Evolutionary conservation across 495 filamentous ascomycete genomes (phyloP), one percentile per base, ranked within the genome.

Genomic region (Jackrogersella multiformis): DNA sequence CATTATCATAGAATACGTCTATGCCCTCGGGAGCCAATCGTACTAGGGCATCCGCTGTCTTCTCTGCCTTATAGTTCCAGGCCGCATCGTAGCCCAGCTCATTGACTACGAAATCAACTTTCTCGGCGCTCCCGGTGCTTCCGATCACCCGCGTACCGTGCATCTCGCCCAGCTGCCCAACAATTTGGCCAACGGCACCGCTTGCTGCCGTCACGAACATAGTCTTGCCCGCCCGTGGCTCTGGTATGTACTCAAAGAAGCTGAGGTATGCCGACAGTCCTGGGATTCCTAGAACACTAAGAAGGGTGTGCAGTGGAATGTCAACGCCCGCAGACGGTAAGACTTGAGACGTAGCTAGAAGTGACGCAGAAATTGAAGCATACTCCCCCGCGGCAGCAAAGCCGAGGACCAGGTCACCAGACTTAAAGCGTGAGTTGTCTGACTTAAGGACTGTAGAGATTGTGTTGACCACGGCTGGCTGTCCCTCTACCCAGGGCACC

Each of bases 1-100:
- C 92, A 62, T 93, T 94, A 73, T 94, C 92, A 69, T 87, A 95
- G 79, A 93, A 94, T 74, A 95, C 92, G 72, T 94, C 90, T 34
- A 95, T 81, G 7, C 90, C 90, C 35, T 92, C 71, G 0, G 90
- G 91, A 1, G 89, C 88, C 35, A 92, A 77, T 61, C 88, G 83
- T 56, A 76, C 73, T 59, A 94, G 76, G 0, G 90, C 91, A 45
- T 87, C 85, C 0, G 72, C 24, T 73, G n/a, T 83, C 88, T 41
- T 76, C n/a, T 75, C 71, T 20, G 66, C 69, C 61, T 77, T 74
- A 75, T 89, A 89, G 72, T 89, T 88, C 78, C 87, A 88, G 3
- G 85, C 85, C 20, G 74, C 84, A 48, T 87, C 85, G 64, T 88
- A 89, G 24, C 81, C 79, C 12, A 89, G 78, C 32, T 84, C 82